phyloP scores from a whole-genome alignment of 805 yeast genomes.

The Brettanomyces naardenensis region DNA sequence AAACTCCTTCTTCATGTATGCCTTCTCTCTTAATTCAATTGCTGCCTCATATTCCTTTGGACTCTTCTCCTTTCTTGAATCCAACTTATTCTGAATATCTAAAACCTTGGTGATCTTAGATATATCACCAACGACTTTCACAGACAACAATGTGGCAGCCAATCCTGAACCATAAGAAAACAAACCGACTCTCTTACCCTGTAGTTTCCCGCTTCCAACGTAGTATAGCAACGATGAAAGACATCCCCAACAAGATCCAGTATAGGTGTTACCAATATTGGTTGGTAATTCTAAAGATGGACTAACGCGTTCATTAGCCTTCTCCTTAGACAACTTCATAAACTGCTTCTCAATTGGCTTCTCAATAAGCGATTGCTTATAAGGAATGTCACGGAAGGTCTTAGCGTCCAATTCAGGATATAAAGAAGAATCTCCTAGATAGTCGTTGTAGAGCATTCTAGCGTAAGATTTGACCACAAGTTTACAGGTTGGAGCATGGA shows the following conservation, averaged over 20 bases:
- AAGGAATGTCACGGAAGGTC: constrained; percentile 43
- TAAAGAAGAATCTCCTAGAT: constrained; percentile 55
- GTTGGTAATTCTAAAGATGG: constrained; percentile 87
- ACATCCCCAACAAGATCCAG: constrained; percentile 87
- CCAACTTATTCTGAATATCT: constrained; percentile 60
- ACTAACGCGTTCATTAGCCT: constrained; percentile 57
- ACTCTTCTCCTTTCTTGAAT: constrained; percentile 52
- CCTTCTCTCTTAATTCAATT: constrained; percentile 78
- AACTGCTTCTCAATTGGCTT: constrained; percentile 79
- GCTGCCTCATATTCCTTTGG: constrained; percentile 82
- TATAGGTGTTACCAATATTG: constrained; percentile 97
- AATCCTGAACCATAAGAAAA: constrained; percentile 98
- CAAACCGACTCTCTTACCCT: constrained; percentile 78
- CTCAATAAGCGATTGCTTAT: constrained; percentile 75
- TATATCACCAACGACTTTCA: constrained; percentile 75
- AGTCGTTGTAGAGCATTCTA: constrained; percentile 85
- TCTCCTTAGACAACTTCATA: constrained; percentile 66
- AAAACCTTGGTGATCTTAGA: constrained; percentile 54
- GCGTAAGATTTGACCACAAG: constrained; percentile 89
- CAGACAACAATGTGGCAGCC: constrained; percentile 83
- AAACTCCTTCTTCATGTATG: constrained; percentile 74
- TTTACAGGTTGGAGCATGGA: constrained; percentile 98
- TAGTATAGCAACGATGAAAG: constrained; percentile 73
- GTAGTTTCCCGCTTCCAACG: constrained; percentile 66
- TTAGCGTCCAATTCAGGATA: constrained; percentile 50